Evolutionary conservation across 192 early-diverging fungal genomes (phyloP).

Genomic region (Linnemannia zychae): DNA sequence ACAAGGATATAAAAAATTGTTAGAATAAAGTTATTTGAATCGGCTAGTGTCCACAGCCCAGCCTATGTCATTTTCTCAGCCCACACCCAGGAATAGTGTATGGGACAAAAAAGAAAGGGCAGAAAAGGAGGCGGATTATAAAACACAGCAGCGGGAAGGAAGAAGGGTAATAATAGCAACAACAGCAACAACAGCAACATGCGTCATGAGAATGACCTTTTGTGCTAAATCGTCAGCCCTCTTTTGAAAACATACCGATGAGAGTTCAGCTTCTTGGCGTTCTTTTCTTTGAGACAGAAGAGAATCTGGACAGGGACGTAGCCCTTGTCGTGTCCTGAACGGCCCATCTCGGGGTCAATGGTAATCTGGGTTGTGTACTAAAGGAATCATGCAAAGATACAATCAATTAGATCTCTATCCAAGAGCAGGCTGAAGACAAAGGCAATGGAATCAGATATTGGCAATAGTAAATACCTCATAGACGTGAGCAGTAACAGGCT

Average conservation of each 20-base stretch:
- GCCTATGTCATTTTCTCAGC: conserved; percentile 1
- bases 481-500: conserved; percentile 77
- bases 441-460: neutral
- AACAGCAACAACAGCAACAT: neutral
- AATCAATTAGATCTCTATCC: neutral
- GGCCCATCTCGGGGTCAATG: conserved; percentile 80
- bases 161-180: neutral
- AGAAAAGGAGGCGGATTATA: neutral
- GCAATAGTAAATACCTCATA: conserved; percentile 60
- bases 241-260: conserved; percentile 85
- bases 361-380: conserved; percentile 85
- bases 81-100: neutral
- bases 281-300: conserved; percentile 94
- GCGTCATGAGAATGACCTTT: neutral
- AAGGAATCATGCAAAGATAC: neutral
- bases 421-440: neutral
- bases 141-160: neutral
- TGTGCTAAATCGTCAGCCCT: neutral
- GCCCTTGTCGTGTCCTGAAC: conserved; percentile 73
- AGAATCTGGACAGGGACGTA: conserved; percentile 83
- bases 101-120: too few relatives aligned
- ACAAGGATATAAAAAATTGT: neutral
- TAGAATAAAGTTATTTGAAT: neutral
- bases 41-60: neutral
- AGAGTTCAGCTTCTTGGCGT: conserved; percentile 92